phyloP scores from a whole-genome alignment of 2,329 filamentous ascomycete species.

The Fusarium hostae region DNA sequence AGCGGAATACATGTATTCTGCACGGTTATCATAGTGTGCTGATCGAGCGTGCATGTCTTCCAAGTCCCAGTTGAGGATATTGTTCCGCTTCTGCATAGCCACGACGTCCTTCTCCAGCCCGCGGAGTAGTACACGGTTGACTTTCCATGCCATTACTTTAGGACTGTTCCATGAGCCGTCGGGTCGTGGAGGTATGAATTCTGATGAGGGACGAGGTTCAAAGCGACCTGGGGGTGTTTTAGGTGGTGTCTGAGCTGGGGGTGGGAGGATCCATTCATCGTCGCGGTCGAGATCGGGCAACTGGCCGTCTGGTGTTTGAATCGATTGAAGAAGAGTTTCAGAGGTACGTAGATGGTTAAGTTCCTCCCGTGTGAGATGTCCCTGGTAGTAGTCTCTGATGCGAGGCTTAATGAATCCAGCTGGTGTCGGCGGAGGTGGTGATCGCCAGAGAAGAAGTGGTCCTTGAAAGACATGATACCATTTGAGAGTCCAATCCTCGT shows the following conservation, averaged over 20 bases:
- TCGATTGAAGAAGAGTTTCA: conserved; percentile 49
- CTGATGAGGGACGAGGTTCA: conserved; percentile 16
- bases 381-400: conserved; percentile 61
- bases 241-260: conserved; percentile 42
- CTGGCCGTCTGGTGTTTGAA: conserved; percentile 45
- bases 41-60: conserved; percentile 65
- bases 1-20: conserved; percentile 71
- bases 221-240: conserved; percentile 21
- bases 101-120: conserved; percentile 62
- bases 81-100: conserved; percentile 57
- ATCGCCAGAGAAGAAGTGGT: conserved; percentile 57
- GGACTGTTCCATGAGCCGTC: conserved; percentile 55
- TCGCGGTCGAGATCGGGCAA: conserved; percentile 45
- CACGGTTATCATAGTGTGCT: conserved; percentile 70
- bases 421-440: conserved; percentile 50
- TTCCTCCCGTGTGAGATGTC: conserved; percentile 59
- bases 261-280: conserved; percentile 48
- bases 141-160: conserved; percentile 53
- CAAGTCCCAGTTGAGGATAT: conserved; percentile 61
- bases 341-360: conserved; percentile 53
- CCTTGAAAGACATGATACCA: conserved; percentile 61
- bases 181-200: conserved; percentile 49
- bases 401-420: conserved; percentile 55
- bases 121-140: conserved; percentile 56
- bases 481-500: conserved; percentile 62